Evolutionary conservation across 345 rosid genomes (phyloP), one percentile per base, ranked within the genome.

Genomic region (Tarenaya hassleriana): DNA sequence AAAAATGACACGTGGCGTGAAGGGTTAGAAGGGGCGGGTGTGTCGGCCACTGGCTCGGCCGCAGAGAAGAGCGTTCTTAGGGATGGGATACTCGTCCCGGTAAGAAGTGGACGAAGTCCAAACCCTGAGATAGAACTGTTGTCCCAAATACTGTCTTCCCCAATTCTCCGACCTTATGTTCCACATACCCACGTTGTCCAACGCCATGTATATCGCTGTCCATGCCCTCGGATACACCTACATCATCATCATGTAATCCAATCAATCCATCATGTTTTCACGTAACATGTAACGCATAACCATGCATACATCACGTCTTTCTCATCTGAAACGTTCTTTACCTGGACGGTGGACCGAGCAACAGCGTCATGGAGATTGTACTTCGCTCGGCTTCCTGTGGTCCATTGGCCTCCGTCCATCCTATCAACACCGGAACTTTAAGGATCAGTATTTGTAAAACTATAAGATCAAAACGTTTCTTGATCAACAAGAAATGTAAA

Each of bases 111-210:
- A 74, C 3, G 73, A 43, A 0, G 98, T 77, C 61, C 63, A 84
- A 50, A 92, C 98, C 53, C 96, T 70, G 40, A 92, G 71, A 61
- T 92, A 92, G 41, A 88, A 77, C 29, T 88, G 96, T 68, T 92
- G 96, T 3, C 96, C 98, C 16, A 88, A 68, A 51, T 91, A 87
- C 61, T 85, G 98, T 39, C 96, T 73, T 4, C 84, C 89, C 98
- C 96, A 92, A 35, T 67, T 70, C 77, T 92, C 90, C 1, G 94
- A 74, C 71, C 96, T 76, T 66, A 92, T 49, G 80, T 92, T 88
- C 98, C 98, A 92, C 98, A 88, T 88, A 1, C 98, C 96, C 19
- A 85, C 98, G 38, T 88, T 92, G 74, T 92, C 96, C 41, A 92
- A 73, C 4, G 98, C 84, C 18, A 92, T 61, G 65, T 83, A 85